These are phyloP conservation scores for Corylus americana DNA, from an alignment of 306 rosid genomes.

Conservation along the genomic window DNA sequence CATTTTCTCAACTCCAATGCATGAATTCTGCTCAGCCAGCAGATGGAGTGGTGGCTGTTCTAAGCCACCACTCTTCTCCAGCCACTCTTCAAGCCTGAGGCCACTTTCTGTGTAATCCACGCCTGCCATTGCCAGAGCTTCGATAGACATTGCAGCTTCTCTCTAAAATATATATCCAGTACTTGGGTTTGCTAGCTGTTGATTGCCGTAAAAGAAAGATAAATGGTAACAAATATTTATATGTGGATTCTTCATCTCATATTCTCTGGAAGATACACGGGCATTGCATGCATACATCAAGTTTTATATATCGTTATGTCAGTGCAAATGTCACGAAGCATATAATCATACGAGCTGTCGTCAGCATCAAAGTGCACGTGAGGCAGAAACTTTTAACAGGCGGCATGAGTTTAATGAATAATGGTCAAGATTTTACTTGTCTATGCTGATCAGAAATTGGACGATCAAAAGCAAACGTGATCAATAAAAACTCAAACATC, in stretches of 20 bases:
- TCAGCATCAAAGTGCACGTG: too few relatives aligned
- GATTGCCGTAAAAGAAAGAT: background rate
- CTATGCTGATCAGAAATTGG: too few relatives aligned
- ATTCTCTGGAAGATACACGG: slow-evolving; percentile 19
- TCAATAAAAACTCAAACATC: too few relatives aligned
- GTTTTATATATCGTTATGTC: background rate
- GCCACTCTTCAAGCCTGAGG: slow-evolving; percentile 22
- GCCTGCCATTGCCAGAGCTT: slow-evolving; percentile 61
- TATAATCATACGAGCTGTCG: too few relatives aligned
- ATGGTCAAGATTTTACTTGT: too few relatives aligned
- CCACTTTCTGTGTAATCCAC: slow-evolving; percentile 28
- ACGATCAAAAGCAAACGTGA: too few relatives aligned
- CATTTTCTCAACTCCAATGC: background rate
- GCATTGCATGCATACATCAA: slow-evolving; percentile 3
- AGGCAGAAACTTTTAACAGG: too few relatives aligned
- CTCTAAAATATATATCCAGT: background rate
- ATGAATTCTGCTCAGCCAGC: slow-evolving; percentile 5
- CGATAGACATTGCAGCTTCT: slow-evolving; percentile 27
- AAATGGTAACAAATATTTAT: background rate
- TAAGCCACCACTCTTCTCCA: slow-evolving; percentile 16
- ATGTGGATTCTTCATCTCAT: background rate
- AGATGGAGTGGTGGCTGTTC: slow-evolving; percentile 21
- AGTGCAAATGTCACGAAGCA: too few relatives aligned
- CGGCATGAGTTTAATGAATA: too few relatives aligned
- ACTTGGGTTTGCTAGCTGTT: background rate